These are phyloP conservation scores for Sphaerobolus stellatus DNA, from an alignment of 1,284 basidiomycete genomes.

Conservation along the genomic window DNA sequence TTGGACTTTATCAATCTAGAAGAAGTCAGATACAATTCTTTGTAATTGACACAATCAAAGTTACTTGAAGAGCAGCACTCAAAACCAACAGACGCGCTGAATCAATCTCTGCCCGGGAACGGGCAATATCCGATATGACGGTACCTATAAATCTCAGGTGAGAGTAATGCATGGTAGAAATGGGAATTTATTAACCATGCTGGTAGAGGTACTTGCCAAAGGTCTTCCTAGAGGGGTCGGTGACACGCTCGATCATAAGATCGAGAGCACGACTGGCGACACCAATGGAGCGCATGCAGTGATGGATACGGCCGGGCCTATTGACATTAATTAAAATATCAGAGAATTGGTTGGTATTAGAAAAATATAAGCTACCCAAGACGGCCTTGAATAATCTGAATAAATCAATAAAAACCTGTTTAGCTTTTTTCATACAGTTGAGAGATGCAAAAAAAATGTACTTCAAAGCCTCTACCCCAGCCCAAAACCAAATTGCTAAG, in stretches of 20 bases:
- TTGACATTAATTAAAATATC: slow-evolving; percentile 3
- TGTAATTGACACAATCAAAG: not conserved
- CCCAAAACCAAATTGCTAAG: slow-evolving; percentile 82
- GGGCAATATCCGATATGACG: slow-evolving; percentile 87
- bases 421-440: not conserved
- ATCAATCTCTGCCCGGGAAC: slow-evolving; percentile 92
- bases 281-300: slow-evolving; percentile 97
- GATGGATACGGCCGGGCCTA: slow-evolving; percentile 93
- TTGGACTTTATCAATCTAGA: slow-evolving; percentile 81
- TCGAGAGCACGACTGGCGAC: slow-evolving; percentile 85
- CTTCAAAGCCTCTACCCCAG: slow-evolving; percentile 93
- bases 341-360: not conserved
- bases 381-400: slow-evolving; percentile 96
- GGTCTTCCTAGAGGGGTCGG: slow-evolving; percentile 86
- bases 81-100: slow-evolving; percentile 83
- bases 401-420: not conserved
- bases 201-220: slow-evolving; percentile 92
- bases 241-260: slow-evolving; percentile 87
- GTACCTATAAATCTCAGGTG: slow-evolving; percentile 64
- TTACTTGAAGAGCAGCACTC: slow-evolving; percentile 85
- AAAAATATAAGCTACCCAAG: slow-evolving; percentile 64
- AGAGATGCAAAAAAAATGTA: slow-evolving; percentile 22
- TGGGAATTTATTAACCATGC: slow-evolving; percentile 63
- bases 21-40: no score
- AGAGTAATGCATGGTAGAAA: slow-evolving; percentile 11